phyloP scores from a whole-genome alignment of 2,329 filamentous ascomycete species.

The Trichoderma cornu-damae region DNA sequence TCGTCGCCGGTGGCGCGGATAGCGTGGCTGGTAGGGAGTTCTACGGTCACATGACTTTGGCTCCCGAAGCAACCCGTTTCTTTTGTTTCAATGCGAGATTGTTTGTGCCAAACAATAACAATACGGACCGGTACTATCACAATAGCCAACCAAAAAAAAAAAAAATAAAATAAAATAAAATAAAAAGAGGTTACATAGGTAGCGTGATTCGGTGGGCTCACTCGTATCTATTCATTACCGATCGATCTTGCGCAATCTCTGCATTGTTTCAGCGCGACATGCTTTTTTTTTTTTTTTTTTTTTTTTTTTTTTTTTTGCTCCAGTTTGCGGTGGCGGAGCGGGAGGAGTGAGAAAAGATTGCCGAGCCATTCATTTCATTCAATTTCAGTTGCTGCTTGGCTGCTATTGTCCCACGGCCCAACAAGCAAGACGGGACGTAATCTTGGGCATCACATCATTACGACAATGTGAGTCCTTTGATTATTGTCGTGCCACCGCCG shows the following conservation, averaged over 20 bases:
- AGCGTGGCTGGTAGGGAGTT: background rate
- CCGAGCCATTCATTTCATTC: background rate
- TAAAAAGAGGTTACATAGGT: background rate
- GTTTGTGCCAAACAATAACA: no score
- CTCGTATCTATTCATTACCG: background rate
- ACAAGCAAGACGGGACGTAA: background rate
- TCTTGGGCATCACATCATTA: background rate
- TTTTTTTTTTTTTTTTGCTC: no score
- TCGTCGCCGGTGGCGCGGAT: conserved; percentile 16
- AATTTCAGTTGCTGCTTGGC: no score
- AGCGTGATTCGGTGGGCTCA: no score
- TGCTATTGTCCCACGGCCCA: background rate
- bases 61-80: no score
- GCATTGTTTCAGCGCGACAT: background rate
- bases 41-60: background rate
- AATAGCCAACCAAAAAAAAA: background rate
- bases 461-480: background rate
- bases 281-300: no score
- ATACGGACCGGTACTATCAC: no score
- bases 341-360: background rate
- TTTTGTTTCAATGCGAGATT: no score
- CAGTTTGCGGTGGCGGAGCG: background rate
- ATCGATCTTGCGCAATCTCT: background rate
- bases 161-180: background rate
- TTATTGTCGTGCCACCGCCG: background rate